phyloP scores from a whole-genome alignment of 2,329 filamentous ascomycete species.

The Cyphellophora attinorum region DNA sequence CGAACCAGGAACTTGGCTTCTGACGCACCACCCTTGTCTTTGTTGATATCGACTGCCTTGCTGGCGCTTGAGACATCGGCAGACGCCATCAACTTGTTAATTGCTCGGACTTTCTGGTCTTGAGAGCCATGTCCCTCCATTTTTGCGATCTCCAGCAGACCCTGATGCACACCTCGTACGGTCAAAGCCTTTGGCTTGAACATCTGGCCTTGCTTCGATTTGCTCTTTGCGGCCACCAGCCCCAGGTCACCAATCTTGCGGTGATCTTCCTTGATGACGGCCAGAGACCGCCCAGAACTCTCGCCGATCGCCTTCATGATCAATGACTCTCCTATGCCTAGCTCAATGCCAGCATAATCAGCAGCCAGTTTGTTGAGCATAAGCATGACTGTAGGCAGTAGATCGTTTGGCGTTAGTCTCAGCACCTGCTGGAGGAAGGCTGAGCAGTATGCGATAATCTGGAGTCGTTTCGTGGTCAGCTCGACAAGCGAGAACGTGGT shows the following conservation, averaged over 20 bases:
- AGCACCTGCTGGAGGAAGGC: constrained; percentile 91
- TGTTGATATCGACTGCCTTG: constrained; percentile 73
- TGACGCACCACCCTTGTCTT: constrained; percentile 87
- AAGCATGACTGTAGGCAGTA: constrained; percentile 78
- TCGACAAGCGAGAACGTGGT: constrained; percentile 91
- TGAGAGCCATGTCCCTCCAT: constrained; percentile 80
- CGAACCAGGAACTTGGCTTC: constrained; percentile 91
- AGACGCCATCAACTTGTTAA: constrained; percentile 92
- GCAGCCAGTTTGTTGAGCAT: constrained; percentile 98
- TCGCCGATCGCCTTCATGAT: constrained; percentile 99
- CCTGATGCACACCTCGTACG: constrained; percentile 75
- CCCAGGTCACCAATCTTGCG: constrained; percentile 94
- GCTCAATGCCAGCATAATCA: constrained; percentile 90
- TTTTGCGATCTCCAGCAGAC: constrained; percentile 79
- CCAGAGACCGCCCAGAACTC: constrained; percentile 76
- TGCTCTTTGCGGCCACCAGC: constrained; percentile 87
- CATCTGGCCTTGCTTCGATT: constrained; percentile 93
- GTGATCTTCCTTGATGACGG: constrained; percentile 89
- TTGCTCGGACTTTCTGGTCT: constrained; percentile 79
- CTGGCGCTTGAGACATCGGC: constrained; percentile 65
- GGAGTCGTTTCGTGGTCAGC: constrained; percentile 81
- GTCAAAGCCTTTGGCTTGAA: constrained; percentile 93
- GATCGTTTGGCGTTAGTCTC: constrained; percentile 75
- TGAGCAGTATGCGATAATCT: constrained; percentile 82
- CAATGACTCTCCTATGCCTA: constrained; percentile 95